Evolutionary conservation across 2,329 filamentous ascomycete species (phyloP), one percentile per base, ranked within the genome.

Genomic region (Sclerotinia trifoliorum): DNA sequence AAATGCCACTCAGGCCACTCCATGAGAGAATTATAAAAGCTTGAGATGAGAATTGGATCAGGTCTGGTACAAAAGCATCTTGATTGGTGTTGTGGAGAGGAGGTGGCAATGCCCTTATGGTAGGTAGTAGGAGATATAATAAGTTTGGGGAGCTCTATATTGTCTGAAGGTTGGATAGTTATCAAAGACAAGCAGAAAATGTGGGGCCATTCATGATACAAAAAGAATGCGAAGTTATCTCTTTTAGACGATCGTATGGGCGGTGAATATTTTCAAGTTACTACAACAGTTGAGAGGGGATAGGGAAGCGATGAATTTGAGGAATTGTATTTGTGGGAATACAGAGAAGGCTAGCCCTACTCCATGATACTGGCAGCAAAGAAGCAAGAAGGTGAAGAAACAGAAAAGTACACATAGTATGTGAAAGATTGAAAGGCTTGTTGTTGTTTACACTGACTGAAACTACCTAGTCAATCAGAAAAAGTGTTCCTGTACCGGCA

Each of bases 251-350:
- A 62, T 32, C 51, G 7, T 51, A 3, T 39, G 46, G 60, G 26
- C 19, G 29, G 60, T 63, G 46, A 63, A 51, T 51, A 13, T 21
- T 10, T 63, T 63, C 32, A 39, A 63, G 60, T 63, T 13, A 21
- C 8, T 42, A 39, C 48, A 26, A 11, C n/a, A 49, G 26, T 63
- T n/a, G 17, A 48, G 29, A 24, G 29, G 46, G 42, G 21, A 21
- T 19, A 1, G 44, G n/a, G 21, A 55, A 42, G 19, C 10, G 32
- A 32, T 51, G 60, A 63, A 63, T 51, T 62, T 15, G n/a, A 15
- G 4, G 60, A 51, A 39, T 51, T 51, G 3, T 51, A 35, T 51
- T 51, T 26, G 21, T 51, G 29, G 2, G 32, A 62, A 29, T 4
- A 62, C 15, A 39, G 29, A 21, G 21, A 2, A 35, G 3, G 29